Evolutionary conservation across 2,329 filamentous ascomycete genomes (phyloP).

Genomic region (Venturiaceae sp.): DNA sequence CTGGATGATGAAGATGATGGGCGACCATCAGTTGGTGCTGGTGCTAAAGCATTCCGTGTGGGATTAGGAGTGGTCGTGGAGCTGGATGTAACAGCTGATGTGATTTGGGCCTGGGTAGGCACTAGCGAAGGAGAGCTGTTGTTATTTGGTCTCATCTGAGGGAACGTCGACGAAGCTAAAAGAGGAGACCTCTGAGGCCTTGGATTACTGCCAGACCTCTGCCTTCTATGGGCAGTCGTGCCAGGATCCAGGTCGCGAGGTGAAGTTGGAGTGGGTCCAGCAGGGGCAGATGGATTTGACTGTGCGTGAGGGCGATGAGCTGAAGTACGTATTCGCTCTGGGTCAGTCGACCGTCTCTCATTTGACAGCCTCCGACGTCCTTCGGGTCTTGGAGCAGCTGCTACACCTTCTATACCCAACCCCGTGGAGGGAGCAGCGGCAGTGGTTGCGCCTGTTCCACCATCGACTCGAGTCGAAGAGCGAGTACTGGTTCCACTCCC

Average conservation of each 20-base stretch:
- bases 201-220: conserved; percentile 6
- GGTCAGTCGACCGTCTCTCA: conserved; percentile 34
- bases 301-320: background rate
- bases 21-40: conserved; percentile 7
- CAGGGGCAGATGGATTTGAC: conserved; percentile 5
- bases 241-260: background rate
- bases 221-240: background rate
- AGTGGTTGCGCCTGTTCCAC: background rate
- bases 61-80: background rate
- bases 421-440: background rate
- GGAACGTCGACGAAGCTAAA: background rate
- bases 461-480: background rate
- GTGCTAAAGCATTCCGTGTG: conserved; percentile 12
- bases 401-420: background rate
- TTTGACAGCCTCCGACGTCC: conserved; percentile 26
- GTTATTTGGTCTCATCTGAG: conserved; percentile 14
- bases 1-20: conserved; percentile 16
- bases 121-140: conserved; percentile 18
- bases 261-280: conserved; percentile 3
- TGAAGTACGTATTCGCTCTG: conserved; percentile 15
- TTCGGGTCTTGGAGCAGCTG: conserved; percentile 9
- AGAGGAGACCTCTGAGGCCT: conserved; percentile 1
- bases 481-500: background rate
- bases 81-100: background rate
- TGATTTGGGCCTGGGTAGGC: background rate